Conservation (phyloP, 306 rosid species). For the Gastrolobium villosum region DNA sequence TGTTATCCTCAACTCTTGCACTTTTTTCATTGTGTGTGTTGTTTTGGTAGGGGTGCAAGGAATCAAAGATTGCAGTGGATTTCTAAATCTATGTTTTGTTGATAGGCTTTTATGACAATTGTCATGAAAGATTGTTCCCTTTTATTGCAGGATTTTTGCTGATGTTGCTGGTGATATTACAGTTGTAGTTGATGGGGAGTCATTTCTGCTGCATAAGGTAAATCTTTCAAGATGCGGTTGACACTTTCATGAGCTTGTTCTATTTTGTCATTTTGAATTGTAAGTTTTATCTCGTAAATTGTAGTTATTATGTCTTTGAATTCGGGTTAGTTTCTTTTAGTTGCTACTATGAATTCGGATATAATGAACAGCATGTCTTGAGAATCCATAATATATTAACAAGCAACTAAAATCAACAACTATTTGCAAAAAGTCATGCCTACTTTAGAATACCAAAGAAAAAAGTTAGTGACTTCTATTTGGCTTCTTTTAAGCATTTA, state of each 20-base stretch:
- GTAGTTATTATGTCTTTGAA: conserved; percentile 12
- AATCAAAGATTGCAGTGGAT: conserved; percentile 7
- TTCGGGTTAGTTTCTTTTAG: background rate
- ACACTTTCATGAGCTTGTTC: conserved; percentile 9
- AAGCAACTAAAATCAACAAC: conserved; percentile 25
- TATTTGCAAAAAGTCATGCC: conserved; percentile 5
- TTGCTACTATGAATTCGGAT: conserved; percentile 4
- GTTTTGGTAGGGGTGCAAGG: background rate
- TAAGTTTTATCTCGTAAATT: conserved; percentile 11
- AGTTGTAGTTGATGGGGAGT: conserved; percentile 77
- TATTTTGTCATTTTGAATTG: conserved; percentile 17
- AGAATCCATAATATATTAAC: conserved; percentile 28
- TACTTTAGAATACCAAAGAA: conserved; percentile 17
- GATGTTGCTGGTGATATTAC: conserved; percentile 95
- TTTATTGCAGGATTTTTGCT: conserved; percentile 73
- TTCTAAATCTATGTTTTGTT: conserved; percentile 4
- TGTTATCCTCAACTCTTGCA: conserved; percentile 15
- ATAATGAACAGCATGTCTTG: background rate
- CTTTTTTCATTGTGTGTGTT: conserved; percentile 1
- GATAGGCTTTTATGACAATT: conserved; percentile 22
- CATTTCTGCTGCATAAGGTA: conserved; percentile 92
- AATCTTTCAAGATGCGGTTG: conserved; percentile 7
- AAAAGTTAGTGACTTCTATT: conserved; percentile 24
- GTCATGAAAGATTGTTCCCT: conserved; percentile 3
- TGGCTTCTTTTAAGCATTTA: conserved; percentile 21